These are phyloP conservation scores for Paxillus involutus DNA, from an alignment of 768 basidiomycete species.

Conservation along the genomic window DNA sequence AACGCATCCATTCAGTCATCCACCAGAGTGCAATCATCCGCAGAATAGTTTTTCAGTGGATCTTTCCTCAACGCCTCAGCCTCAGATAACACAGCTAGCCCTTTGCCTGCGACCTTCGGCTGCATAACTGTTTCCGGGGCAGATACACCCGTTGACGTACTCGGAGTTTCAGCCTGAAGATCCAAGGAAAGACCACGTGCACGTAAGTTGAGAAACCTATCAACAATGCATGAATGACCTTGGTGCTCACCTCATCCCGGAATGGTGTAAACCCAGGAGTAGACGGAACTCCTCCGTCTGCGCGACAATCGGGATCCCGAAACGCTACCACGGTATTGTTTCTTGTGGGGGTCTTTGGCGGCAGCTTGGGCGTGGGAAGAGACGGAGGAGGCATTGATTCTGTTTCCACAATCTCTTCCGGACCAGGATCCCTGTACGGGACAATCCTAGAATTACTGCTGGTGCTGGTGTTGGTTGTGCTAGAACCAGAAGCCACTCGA, in stretches of 20 bases:
- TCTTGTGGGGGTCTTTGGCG: slow-evolving; percentile 35
- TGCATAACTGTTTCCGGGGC: slow-evolving; percentile 67
- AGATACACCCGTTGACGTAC: slow-evolving; percentile 28
- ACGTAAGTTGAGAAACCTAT: slow-evolving; percentile 3
- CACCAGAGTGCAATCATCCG: slow-evolving; percentile 17
- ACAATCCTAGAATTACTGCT: slow-evolving; percentile 55
- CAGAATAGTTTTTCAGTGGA: slow-evolving; percentile 76
- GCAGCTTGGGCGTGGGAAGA: slow-evolving; percentile 29
- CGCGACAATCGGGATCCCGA: slow-evolving; percentile 32
- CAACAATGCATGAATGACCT: slow-evolving; percentile 6
- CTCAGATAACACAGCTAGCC: slow-evolving; percentile 51
- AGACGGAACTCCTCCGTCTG: slow-evolving; percentile 33
- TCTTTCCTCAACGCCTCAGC: slow-evolving; percentile 78
- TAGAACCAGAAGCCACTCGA: slow-evolving; percentile 44
- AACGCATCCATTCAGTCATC: slow-evolving; percentile 21
- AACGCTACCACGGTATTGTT: slow-evolving; percentile 38
- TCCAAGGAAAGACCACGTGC: not conserved
- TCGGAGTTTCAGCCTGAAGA: slow-evolving; percentile 19
- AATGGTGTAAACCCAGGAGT: slow-evolving; percentile 70
- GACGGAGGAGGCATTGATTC: slow-evolving; percentile 37
- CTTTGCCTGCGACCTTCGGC: slow-evolving; percentile 49
- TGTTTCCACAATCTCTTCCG: slow-evolving; percentile 34
- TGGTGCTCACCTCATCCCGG: slow-evolving; percentile 60
- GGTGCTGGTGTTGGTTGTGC: slow-evolving; percentile 1
- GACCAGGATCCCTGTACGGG: slow-evolving; percentile 62